Percentiles rank a stretch among this genome's conserved stretches.
Conservation (phyloP, 176 grass and related monocot genomes). For the Triticum dicoccoides region DNA sequence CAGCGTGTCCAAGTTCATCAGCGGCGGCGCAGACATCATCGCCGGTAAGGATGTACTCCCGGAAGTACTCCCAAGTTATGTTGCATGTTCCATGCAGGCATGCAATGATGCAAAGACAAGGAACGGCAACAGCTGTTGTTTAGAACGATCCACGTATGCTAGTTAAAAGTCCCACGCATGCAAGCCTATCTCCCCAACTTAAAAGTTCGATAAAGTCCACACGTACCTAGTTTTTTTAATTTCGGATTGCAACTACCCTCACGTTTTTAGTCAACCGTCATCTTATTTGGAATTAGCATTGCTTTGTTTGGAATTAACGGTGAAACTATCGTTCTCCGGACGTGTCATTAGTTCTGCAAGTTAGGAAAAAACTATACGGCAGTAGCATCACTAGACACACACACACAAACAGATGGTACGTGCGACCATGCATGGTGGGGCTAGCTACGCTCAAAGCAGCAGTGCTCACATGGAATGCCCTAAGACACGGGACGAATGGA, state of each 20-base stretch:
- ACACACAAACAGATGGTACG: neutral
- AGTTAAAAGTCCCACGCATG: no score
- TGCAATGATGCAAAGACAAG: constrained; percentile 3
- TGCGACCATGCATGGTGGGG: neutral
- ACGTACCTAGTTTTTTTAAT: no score
- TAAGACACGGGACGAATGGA: neutral
- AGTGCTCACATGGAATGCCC: constrained; percentile 5
- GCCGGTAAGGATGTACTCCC: constrained; percentile 53
- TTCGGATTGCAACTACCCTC: no score
- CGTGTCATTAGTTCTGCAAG: no score
- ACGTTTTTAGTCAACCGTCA: no score
- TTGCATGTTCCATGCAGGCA: constrained; percentile 6
- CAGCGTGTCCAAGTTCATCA: constrained; percentile 99
- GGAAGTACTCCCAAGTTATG: neutral
- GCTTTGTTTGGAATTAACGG: no score
- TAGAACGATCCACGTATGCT: neutral
- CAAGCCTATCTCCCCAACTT: no score
- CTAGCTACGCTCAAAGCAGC: neutral
- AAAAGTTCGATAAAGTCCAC: no score
- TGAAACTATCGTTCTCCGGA: no score
- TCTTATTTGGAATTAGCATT: no score
- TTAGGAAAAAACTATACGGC: neutral
- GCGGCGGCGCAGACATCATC: constrained; percentile 92
- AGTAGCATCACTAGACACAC: neutral
- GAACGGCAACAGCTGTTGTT: neutral